phyloP scores from a whole-genome alignment of 1,284 basidiomycete genomes.

The Thecaphora thlaspeos region DNA sequence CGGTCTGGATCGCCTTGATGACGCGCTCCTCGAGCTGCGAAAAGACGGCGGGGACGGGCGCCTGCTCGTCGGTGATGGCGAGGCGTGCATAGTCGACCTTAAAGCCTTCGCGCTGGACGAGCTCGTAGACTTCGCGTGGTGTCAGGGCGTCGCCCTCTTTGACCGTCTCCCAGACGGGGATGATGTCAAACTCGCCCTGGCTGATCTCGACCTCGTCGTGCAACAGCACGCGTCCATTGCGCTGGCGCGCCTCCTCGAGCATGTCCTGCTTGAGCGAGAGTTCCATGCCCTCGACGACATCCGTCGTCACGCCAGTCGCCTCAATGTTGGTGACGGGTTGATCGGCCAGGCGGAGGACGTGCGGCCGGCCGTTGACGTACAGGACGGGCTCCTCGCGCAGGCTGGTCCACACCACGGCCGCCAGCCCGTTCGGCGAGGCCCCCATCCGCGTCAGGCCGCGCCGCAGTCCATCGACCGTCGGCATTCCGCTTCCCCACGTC shows the following conservation, averaged over 20 bases:
- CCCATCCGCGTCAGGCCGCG: constrained; percentile 51
- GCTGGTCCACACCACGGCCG: constrained; percentile 52
- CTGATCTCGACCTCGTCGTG: constrained; percentile 95
- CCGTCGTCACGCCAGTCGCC: constrained; percentile 86
- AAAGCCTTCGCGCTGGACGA: constrained; percentile 50
- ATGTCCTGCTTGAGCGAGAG: constrained; percentile 84
- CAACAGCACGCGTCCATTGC: constrained; percentile 75
- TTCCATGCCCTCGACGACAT: constrained; percentile 92
- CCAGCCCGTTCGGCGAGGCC: constrained; percentile 31
- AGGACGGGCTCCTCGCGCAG: constrained; percentile 55
- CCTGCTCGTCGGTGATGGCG: constrained; percentile 57
- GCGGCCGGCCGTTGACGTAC: constrained; percentile 71
- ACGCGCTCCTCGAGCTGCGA: constrained; percentile 53
- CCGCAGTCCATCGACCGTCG: constrained; percentile 54
- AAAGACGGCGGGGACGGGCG: constrained; percentile 55
- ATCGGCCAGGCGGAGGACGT: constrained; percentile 80
- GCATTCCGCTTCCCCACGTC: constrained; percentile 57
- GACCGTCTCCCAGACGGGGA: constrained; percentile 76
- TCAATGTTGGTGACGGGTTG: constrained; percentile 56
- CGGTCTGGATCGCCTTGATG: constrained; percentile 42
- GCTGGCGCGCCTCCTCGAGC: constrained; percentile 71
- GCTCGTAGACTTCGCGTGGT: constrained; percentile 68
- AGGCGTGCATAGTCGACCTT: constrained; percentile 55
- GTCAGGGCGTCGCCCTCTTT: constrained; percentile 86
- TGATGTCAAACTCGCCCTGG: constrained; percentile 73